Conservation (phyloP, 768 basidiomycete species). For the Chalciporus piperatus region DNA sequence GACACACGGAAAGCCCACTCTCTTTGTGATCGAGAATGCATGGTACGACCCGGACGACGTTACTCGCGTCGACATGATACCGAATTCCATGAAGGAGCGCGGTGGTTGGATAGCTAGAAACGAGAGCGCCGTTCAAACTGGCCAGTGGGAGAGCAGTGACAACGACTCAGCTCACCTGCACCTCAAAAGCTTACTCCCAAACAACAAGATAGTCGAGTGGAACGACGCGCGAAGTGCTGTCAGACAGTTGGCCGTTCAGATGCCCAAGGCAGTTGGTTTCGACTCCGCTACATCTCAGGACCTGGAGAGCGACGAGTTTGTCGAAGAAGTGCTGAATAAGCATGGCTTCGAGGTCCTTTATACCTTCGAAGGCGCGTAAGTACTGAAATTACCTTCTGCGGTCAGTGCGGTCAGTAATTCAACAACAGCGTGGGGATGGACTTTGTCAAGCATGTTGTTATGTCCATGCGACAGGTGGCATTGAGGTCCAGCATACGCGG, state of each 20-base stretch:
- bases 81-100: slow-evolving; percentile 22
- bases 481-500: slow-evolving; percentile 34
- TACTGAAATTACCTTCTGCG: slow-evolving; percentile 1
- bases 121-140: slow-evolving; percentile 10
- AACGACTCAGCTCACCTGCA: slow-evolving; percentile 8
- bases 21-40: slow-evolving; percentile 38
- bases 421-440: slow-evolving; percentile 36
- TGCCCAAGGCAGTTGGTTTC: slow-evolving; percentile 12
- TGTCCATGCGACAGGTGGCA: slow-evolving; percentile 34
- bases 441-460: slow-evolving; percentile 37
- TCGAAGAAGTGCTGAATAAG: slow-evolving; percentile 30
- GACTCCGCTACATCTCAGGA: slow-evolving; percentile 1
- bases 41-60: slow-evolving; percentile 38
- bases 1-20: slow-evolving; percentile 13
- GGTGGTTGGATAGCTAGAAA: slow-evolving; percentile 24
- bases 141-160: slow-evolving; percentile 12
- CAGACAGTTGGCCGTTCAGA: slow-evolving; percentile 11
- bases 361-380: slow-evolving; percentile 41
- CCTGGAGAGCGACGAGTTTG: slow-evolving; percentile 23
- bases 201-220: slow-evolving; percentile 28
- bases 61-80: slow-evolving; percentile 37
- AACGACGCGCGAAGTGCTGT: slow-evolving; percentile 27
- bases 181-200: slow-evolving; percentile 19
- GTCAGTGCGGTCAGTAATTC: not conserved
- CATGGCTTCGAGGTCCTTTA: slow-evolving; percentile 40